phyloP scores from a whole-genome alignment of 1,284 basidiomycete species.

The Phellopilus nigrolimitatus region DNA sequence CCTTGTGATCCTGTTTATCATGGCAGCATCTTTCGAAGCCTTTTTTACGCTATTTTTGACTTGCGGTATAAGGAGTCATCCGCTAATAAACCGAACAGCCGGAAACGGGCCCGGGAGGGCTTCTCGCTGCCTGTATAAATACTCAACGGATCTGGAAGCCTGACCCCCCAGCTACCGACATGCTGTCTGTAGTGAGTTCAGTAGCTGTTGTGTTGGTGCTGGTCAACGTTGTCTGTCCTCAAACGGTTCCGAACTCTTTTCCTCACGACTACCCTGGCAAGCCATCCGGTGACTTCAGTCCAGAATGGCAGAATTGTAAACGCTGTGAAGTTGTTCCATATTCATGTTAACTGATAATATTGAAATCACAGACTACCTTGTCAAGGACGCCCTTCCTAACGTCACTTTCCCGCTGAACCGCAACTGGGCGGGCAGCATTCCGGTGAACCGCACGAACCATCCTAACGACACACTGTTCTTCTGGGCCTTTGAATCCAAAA shows the following conservation, averaged over 20 bases:
- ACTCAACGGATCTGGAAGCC: too few species aligned
- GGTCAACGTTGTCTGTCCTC: constrained; percentile 6
- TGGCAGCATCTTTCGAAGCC: too few species aligned
- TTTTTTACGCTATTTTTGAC: too few species aligned
- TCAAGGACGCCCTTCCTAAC: constrained; percentile 54
- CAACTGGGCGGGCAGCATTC: constrained; percentile 65
- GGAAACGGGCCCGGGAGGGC: too few species aligned
- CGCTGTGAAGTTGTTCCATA: constrained; percentile 2
- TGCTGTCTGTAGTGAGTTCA: constrained; percentile 23
- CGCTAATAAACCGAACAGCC: too few species aligned
- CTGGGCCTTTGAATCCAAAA: constrained; percentile 57
- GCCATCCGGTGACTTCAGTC: constrained; percentile 47
- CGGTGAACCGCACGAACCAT: constrained; percentile 57
- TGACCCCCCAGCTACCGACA: too few species aligned
- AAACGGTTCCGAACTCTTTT: constrained; percentile 34
- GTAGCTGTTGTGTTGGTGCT: constrained; percentile 17
- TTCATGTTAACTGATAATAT: background rate
- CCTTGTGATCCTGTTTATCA: too few species aligned
- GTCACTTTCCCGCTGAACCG: constrained; percentile 52
- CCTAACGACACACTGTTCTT: constrained; percentile 73
- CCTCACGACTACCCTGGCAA: constrained; percentile 50
- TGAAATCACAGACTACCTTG: constrained; percentile 42
- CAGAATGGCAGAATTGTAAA: constrained; percentile 61
- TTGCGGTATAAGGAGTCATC: too few species aligned
- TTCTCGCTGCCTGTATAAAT: too few species aligned